These are phyloP conservation scores for Litsea cubeba DNA, from an alignment of 164 flowering plant genomes.

Conservation along the genomic window DNA sequence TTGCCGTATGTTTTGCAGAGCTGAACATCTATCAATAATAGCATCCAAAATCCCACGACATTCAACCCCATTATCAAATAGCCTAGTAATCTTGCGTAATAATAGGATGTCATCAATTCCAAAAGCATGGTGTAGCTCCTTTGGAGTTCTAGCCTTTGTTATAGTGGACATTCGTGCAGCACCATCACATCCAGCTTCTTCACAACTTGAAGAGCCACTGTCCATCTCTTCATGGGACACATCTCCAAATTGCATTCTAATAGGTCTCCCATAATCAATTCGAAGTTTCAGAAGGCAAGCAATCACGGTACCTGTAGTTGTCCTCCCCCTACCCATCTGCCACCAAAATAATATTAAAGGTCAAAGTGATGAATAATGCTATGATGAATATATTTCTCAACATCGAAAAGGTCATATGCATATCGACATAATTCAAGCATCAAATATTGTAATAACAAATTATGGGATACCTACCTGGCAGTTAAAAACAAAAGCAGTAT, in stretches of 20 bases:
- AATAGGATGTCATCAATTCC: conserved; percentile 86
- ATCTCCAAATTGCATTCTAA: conserved; percentile 42
- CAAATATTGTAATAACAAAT: too few species aligned
- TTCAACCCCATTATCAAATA: conserved; percentile 87
- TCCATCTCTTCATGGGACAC: conserved; percentile 40
- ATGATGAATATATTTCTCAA: background rate
- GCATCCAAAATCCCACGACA: conserved; percentile 87
- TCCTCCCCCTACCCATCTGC: conserved; percentile 97
- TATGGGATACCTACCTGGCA: conserved; percentile 60
- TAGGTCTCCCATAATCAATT: conserved; percentile 76
- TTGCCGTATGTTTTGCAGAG: conserved; percentile 87
- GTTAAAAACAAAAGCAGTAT: conserved; percentile 89
- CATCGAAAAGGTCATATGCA: background rate
- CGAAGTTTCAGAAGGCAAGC: conserved; percentile 91
- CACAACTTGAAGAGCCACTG: conserved; percentile 59
- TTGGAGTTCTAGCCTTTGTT: conserved; percentile 22
- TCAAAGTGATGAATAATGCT: background rate
- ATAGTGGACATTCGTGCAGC: conserved; percentile 16
- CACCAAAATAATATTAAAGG: background rate
- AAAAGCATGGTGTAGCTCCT: conserved; percentile 50
- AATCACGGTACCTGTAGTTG: conserved; percentile 94
- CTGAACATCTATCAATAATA: conserved; percentile 89
- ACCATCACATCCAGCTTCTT: conserved; percentile 46
- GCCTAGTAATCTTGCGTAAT: conserved; percentile 76
- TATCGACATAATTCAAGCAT: background rate